Evolutionary conservation across 306 rosid species (phyloP).

Genomic region (Cucumis hystrix): DNA sequence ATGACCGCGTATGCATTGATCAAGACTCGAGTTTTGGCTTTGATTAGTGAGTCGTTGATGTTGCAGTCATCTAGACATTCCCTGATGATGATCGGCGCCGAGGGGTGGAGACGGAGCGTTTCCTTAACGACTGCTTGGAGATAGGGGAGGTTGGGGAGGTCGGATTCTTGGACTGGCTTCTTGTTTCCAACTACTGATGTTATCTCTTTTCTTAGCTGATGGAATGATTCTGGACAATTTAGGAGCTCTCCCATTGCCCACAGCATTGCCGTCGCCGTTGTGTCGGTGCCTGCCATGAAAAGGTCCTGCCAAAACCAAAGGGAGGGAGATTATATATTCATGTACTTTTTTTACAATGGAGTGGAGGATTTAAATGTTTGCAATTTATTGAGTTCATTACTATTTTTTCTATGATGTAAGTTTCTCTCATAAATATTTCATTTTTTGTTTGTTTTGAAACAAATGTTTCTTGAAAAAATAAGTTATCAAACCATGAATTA

Average conservation of each 20-base stretch:
- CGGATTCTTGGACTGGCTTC: slow-evolving; percentile 23
- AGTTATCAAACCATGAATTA: too few relatives aligned
- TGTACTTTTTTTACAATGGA: neutral
- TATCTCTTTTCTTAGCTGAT: slow-evolving; percentile 37
- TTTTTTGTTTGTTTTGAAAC: too few relatives aligned
- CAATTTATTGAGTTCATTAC: too few relatives aligned
- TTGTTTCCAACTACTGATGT: slow-evolving; percentile 23
- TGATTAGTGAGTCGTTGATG: slow-evolving; percentile 19
- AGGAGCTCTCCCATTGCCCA: slow-evolving; percentile 44
- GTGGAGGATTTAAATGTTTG: too few relatives aligned
- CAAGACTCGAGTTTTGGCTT: slow-evolving; percentile 16
- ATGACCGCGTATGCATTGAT: slow-evolving; percentile 36
- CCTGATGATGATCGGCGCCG: slow-evolving; percentile 28
- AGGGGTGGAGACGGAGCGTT: slow-evolving; percentile 36
- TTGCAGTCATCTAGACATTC: slow-evolving; percentile 20
- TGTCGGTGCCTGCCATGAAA: slow-evolving; percentile 38
- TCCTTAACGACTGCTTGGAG: slow-evolving; percentile 34
- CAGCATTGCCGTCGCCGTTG: slow-evolving; percentile 23
- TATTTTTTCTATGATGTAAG: too few relatives aligned
- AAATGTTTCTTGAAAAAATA: too few relatives aligned
- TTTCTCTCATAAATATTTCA: too few relatives aligned
- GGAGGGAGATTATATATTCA: neutral
- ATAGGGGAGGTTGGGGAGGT: slow-evolving; percentile 33
- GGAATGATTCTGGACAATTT: slow-evolving; percentile 11
- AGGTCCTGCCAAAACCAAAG: slow-evolving; percentile 26